phyloP scores from a whole-genome alignment of 2,329 filamentous ascomycete species.

The Colletotrichum somersetense region DNA sequence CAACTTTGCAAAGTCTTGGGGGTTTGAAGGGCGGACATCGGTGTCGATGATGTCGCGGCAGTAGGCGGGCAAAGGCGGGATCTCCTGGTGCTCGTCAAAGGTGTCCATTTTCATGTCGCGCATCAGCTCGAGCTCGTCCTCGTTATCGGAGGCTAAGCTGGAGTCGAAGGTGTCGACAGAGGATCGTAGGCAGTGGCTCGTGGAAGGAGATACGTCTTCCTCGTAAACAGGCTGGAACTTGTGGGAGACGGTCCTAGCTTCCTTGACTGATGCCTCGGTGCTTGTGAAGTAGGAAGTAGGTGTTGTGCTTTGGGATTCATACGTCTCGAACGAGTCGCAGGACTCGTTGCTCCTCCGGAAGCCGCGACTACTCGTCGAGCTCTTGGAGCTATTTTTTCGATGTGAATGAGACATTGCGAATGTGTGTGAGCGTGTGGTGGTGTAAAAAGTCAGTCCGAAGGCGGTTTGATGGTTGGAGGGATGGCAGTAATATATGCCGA shows the following conservation, averaged over 20 bases:
- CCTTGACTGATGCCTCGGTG: conserved; percentile 55
- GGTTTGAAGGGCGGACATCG: conserved; percentile 80
- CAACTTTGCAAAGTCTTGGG: conserved; percentile 83
- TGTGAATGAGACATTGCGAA: conserved; percentile 51
- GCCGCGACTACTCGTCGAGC: conserved; percentile 54
- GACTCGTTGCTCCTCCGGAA: conserved; percentile 60
- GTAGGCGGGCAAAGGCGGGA: conserved; percentile 70
- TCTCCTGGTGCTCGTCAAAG: conserved; percentile 50
- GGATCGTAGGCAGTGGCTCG: conserved; percentile 62
- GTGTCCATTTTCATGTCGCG: conserved; percentile 53
- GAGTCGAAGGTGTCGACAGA: conserved; percentile 88
- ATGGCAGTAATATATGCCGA: neutral
- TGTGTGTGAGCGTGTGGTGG: neutral
- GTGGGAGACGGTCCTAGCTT: conserved; percentile 24
- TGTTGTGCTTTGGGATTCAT: conserved; percentile 61
- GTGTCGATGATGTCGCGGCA: conserved; percentile 72
- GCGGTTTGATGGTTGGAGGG: conserved; percentile 15
- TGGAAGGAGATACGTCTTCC: conserved; percentile 56
- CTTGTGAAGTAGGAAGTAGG: conserved; percentile 61
- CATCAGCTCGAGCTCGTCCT: conserved; percentile 54
- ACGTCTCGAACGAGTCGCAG: conserved; percentile 56
- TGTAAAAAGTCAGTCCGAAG: conserved; percentile 2
- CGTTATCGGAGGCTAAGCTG: conserved; percentile 72
- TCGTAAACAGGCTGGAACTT: conserved; percentile 44
- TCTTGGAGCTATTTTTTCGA: conserved; percentile 53